A percentile compares a stretch with the other conserved stretches of the same genome.
Conservation (phyloP, 345 rosid genomes). For the Noccaea caerulescens region DNA sequence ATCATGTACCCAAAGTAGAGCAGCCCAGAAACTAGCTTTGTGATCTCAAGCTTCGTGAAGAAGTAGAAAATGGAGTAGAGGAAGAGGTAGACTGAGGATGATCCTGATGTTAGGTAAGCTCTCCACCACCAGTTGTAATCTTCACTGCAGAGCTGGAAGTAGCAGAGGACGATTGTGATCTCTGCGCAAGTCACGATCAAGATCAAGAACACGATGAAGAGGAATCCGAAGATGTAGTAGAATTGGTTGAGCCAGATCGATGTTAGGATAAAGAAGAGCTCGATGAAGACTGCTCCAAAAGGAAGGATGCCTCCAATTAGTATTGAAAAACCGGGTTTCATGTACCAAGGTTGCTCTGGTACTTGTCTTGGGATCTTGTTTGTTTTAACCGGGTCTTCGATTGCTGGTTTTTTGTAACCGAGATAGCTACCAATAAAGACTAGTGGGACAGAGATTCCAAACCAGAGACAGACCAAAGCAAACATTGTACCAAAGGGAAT, state of each 20-base stretch:
- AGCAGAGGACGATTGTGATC: conserved; percentile 88
- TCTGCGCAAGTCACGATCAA: conserved; percentile 88
- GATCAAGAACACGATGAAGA: conserved; percentile 85
- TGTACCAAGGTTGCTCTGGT: conserved; percentile 96
- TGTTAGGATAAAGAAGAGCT: conserved; percentile 92
- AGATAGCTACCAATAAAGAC: conserved; percentile 91
- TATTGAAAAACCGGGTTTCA: conserved; percentile 83
- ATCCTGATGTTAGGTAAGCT: conserved; percentile 87
- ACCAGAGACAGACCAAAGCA: conserved; percentile 90
- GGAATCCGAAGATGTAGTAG: conserved; percentile 98
- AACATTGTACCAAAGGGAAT: conserved; percentile 95
- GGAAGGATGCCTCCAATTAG: conserved; percentile 94
- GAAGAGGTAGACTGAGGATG: conserved; percentile 87
- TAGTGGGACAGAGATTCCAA: conserved; percentile 92
- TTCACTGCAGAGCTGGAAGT: conserved; percentile 94
- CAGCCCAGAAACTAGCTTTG: conserved; percentile 79
- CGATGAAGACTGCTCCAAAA: conserved; percentile 91
- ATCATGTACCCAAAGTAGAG: conserved; percentile 91
- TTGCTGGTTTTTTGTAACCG: conserved; percentile 83
- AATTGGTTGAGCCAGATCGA: conserved; percentile 97
- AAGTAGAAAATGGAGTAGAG: conserved; percentile 92
- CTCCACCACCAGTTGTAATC: conserved; percentile 99
- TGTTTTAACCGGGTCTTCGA: conserved; percentile 91
- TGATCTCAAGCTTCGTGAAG: conserved; percentile 91
- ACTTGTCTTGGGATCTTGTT: conserved; percentile 92